Evolutionary conservation across 441 rosid genomes (phyloP).

Genomic region (Melastoma candidum): DNA sequence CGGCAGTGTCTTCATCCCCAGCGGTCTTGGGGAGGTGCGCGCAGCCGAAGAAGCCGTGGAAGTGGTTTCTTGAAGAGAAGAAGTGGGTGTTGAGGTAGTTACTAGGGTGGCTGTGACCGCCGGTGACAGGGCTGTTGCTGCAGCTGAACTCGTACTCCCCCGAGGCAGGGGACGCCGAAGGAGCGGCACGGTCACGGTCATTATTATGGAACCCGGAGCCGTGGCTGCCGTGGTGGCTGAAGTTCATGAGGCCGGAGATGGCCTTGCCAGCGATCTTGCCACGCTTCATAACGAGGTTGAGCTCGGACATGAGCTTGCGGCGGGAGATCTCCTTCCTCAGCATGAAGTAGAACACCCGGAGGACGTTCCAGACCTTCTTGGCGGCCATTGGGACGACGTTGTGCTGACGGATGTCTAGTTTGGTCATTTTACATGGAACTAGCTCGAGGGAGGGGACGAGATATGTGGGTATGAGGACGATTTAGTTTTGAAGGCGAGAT

Average conservation of each 20-base stretch:
- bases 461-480: slow-evolving; percentile 5
- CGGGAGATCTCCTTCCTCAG: slow-evolving; percentile 52
- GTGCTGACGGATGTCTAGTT: slow-evolving; percentile 36
- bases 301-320: slow-evolving; percentile 58
- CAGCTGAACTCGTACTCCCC: slow-evolving; percentile 90
- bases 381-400: slow-evolving; percentile 36
- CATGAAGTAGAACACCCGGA: slow-evolving; percentile 61
- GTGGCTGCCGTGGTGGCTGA: slow-evolving; percentile 41
- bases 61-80: slow-evolving; percentile 16
- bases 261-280: slow-evolving; percentile 69
- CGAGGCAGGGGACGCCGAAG: slow-evolving; percentile 16
- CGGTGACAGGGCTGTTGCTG: slow-evolving; percentile 52
- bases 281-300: slow-evolving; percentile 62
- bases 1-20: slow-evolving; percentile 34
- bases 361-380: slow-evolving; percentile 50
- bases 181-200: slow-evolving; percentile 12
- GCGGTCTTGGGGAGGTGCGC: slow-evolving; percentile 48
- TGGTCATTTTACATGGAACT: slow-evolving; percentile 12
- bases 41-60: slow-evolving; percentile 44
- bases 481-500: slow-evolving; percentile 12
- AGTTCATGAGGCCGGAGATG: slow-evolving; percentile 46
- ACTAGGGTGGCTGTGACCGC: slow-evolving; percentile 19
- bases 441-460: slow-evolving; percentile 13
- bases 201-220: slow-evolving; percentile 1
- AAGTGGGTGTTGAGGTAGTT: slow-evolving; percentile 18